Percentiles rank a stretch among this genome's conserved stretches.
Evolutionary conservation across 2,329 filamentous ascomycete species (phyloP).

Genomic region (Pseudopyricularia javanii): DNA sequence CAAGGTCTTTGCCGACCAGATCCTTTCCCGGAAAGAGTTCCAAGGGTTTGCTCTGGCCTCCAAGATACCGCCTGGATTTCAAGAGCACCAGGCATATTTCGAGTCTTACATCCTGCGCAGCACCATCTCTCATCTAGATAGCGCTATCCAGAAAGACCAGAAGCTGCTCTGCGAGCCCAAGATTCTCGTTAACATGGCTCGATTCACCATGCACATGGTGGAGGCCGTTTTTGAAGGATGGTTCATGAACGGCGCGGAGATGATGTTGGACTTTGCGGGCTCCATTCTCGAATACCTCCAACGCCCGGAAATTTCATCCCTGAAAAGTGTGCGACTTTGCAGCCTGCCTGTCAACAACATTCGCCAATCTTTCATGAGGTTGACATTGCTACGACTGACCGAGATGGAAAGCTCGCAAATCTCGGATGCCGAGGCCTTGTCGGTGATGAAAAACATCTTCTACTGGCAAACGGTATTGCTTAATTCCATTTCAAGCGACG

Average conservation of each 20-base stretch:
- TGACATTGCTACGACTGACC: slow-evolving; percentile 70
- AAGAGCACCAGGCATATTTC: slow-evolving; percentile 91
- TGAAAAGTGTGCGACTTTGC: slow-evolving; percentile 88
- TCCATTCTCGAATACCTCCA: slow-evolving; percentile 81
- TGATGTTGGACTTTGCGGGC: slow-evolving; percentile 75
- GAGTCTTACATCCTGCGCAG: slow-evolving; percentile 78
- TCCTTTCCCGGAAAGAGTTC: slow-evolving; percentile 82
- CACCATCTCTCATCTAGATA: slow-evolving; percentile 59
- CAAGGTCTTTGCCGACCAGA: slow-evolving; percentile 72
- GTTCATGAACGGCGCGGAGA: slow-evolving; percentile 81
- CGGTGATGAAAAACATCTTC: slow-evolving; percentile 71
- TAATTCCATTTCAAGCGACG: slow-evolving; percentile 62
- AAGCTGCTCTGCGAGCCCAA: slow-evolving; percentile 62
- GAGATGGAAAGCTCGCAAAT: slow-evolving; percentile 60
- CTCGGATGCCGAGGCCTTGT: slow-evolving; percentile 48
- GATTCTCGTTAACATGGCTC: slow-evolving; percentile 74
- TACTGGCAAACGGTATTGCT: slow-evolving; percentile 95
- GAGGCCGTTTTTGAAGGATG: slow-evolving; percentile 93
- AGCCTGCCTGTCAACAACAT: slow-evolving; percentile 70
- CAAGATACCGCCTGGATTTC: slow-evolving; percentile 83
- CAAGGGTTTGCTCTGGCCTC: slow-evolving; percentile 73
- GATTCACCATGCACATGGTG: slow-evolving; percentile 68
- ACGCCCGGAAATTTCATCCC: slow-evolving; percentile 62
- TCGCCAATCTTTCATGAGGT: slow-evolving; percentile 62
- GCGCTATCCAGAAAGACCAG: slow-evolving; percentile 58